Evolutionary conservation across 176 grass and related monocot genomes (phyloP).

Genomic region (Aechmea fasciata): DNA sequence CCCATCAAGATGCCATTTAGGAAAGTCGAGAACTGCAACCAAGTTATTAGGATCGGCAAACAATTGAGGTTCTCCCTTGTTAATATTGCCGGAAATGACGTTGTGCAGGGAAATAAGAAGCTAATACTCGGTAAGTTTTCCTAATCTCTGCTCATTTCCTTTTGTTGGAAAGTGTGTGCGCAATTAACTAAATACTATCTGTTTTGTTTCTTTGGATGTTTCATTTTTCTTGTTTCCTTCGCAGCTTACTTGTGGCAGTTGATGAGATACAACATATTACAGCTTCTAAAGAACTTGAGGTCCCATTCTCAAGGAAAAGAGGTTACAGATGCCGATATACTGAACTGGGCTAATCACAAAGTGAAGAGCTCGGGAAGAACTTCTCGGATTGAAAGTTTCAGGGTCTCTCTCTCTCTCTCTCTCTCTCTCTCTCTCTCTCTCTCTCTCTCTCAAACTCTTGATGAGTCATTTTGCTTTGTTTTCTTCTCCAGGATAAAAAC

Average conservation of each 20-base stretch:
- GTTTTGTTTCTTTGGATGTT: conserved; percentile 5
- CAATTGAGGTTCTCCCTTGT: conserved; percentile 78
- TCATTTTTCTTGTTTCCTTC: neutral
- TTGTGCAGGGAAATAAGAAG: conserved; percentile 99
- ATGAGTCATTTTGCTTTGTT: conserved; percentile 24
- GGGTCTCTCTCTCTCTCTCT: conserved; percentile 24
- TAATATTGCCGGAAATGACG: conserved; percentile 94
- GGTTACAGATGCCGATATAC: conserved; percentile 81
- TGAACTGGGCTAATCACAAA: conserved; percentile 86
- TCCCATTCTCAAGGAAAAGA: conserved; percentile 85
- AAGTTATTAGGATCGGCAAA: conserved; percentile 82
- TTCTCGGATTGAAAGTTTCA: conserved; percentile 85
- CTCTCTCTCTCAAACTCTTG: conserved; percentile 1
- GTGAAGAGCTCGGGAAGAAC: conserved; percentile 57
- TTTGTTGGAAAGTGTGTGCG: neutral
- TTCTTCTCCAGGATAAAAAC: conserved; percentile 57
- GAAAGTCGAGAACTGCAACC: conserved; percentile 97
- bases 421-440: neutral
- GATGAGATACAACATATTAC: conserved; percentile 99
- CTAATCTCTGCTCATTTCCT: neutral
- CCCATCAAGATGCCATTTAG: conserved; percentile 93
- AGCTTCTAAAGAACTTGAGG: conserved; percentile 79
- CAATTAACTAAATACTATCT: neutral
- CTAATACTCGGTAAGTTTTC: conserved; percentile 71
- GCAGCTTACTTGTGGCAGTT: conserved; percentile 94